Percentiles rank a stretch among this genome's conserved stretches.
Conservation (phyloP, 495 filamentous ascomycete species). For the Penicillium flavigenum region DNA sequence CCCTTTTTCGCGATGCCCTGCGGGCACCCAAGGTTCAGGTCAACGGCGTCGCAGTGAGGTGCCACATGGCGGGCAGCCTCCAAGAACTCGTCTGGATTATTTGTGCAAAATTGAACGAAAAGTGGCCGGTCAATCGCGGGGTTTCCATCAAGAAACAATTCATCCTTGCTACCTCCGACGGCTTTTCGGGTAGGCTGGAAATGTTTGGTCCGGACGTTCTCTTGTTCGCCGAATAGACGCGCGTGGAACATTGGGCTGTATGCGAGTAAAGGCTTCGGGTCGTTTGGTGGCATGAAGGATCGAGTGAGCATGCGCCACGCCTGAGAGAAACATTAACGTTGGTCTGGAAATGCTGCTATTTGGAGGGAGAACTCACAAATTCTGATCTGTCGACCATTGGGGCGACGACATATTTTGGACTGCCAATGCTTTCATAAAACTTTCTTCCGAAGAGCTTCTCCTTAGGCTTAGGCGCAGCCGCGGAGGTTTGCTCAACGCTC, state of each 20-base stretch:
- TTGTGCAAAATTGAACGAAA: conserved; percentile 96
- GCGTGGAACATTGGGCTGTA: conserved; percentile 97
- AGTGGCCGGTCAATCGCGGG: conserved; percentile 78
- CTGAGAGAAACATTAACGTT: conserved; percentile 43
- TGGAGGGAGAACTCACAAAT: conserved; percentile 62
- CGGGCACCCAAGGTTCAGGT: conserved; percentile 96
- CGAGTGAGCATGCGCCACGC: conserved; percentile 94
- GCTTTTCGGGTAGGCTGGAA: conserved; percentile 66
- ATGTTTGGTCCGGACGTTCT: conserved; percentile 69
- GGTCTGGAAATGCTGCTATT: conserved; percentile 12
- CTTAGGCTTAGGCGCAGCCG: conserved; percentile 22
- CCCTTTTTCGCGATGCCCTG: conserved; percentile 91
- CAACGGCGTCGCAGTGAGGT: conserved; percentile 89
- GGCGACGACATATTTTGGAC: conserved; percentile 83
- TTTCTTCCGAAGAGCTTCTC: conserved; percentile 75
- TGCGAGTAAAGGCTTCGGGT: conserved; percentile 62
- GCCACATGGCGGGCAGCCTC: conserved; percentile 71
- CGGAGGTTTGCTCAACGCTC: conserved; percentile 15
- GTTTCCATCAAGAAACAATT: conserved; percentile 79
- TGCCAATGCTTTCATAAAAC: conserved; percentile 92
- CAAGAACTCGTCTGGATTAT: conserved; percentile 75
- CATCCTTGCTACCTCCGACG: conserved; percentile 30
- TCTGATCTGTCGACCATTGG: conserved; percentile 99
- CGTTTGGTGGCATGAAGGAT: conserved; percentile 72
- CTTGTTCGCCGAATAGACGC: conserved; percentile 71